Evolutionary conservation across 257 asterid species (phyloP).

Genomic region (Scutellaria galericulata): DNA sequence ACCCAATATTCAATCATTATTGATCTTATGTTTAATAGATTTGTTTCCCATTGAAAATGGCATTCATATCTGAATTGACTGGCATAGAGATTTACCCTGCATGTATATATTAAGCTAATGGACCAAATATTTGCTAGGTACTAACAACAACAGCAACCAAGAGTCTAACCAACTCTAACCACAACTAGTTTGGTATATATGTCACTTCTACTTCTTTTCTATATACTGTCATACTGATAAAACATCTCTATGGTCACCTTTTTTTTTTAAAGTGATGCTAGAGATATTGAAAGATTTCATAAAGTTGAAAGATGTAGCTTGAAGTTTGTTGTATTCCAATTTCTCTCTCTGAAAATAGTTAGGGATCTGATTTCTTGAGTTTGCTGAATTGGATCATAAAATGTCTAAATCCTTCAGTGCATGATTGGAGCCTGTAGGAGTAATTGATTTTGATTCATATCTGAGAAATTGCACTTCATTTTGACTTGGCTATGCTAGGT

Average conservation of each 20-base stretch:
- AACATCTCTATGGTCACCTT: background rate
- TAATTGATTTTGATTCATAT: conserved; percentile 5
- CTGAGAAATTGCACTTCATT: conserved; percentile 16
- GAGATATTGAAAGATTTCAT: background rate
- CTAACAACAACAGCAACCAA: background rate
- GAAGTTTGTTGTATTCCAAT: conserved; percentile 1
- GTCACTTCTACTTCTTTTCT: conserved; percentile 5
- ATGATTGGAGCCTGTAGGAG: background rate
- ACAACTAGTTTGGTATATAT: conserved; percentile 8
- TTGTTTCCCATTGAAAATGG: background rate
- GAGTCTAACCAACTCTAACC: background rate
- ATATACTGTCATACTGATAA: conserved; percentile 11
- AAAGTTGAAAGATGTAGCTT: background rate
- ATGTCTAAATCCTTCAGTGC: background rate
- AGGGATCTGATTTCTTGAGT: conserved; percentile 4
- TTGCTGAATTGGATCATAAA: background rate
- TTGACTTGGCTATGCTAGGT: background rate
- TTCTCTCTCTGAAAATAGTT: background rate
- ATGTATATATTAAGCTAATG: background rate
- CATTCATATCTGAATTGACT: background rate
- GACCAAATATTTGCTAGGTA: conserved; percentile 14
- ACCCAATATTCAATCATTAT: background rate
- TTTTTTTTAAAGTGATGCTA: background rate
- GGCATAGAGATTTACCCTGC: background rate
- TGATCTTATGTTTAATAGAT: background rate